Evolutionary conservation across 148 eudicot species (phyloP), one percentile per base, ranked within the genome.

Genomic region (Silene uniflora): DNA sequence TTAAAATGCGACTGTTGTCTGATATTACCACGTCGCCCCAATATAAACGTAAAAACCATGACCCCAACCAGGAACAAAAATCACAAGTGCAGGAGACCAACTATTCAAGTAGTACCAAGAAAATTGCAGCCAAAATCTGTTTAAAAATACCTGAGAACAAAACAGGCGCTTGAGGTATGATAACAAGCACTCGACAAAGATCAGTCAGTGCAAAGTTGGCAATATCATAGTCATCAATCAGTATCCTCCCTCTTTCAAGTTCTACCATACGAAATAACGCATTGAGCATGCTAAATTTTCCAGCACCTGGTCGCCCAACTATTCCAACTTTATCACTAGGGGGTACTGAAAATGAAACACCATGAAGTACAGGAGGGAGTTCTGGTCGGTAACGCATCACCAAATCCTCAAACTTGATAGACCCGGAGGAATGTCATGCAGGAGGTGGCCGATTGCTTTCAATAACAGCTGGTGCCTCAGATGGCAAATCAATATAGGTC

Each of bases 261-360:
- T 94, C 98, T 18, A 94, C 97, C 18, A 94, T 87, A 67, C 98
- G 87, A 78, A 94, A 94, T 72, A 94, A 82, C 76, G 98, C 97
- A 78, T 94, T 94, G 10, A 94, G 88, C 98, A 94, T 91, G 84
- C 98, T 94, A 23, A 97, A 94, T 71, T 94, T 94, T 55, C 98
- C 98, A 46, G 98, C 98, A 8, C 98, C 98, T 42, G 98, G 91
- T 81, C 98, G 86, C 19, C 98, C 98, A 76, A 92, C 98, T 76
- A 94, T 87, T 52, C 98, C 98, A 24, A 94, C 96, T 82, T 94
- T 94, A 72, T 94, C 96, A 81, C 87, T 88, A 23, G 98, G 92
- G 77, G 91, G 73, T 73, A 94, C 88, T 32, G 80, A 68, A 75
- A 94, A 94, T 68, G 93, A 84, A 75, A 94, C 83, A 61, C 92